These are phyloP conservation scores for Backusella sp. DNA, from an alignment of 192 early-diverging fungal genomes.

Conservation along the genomic window DNA sequence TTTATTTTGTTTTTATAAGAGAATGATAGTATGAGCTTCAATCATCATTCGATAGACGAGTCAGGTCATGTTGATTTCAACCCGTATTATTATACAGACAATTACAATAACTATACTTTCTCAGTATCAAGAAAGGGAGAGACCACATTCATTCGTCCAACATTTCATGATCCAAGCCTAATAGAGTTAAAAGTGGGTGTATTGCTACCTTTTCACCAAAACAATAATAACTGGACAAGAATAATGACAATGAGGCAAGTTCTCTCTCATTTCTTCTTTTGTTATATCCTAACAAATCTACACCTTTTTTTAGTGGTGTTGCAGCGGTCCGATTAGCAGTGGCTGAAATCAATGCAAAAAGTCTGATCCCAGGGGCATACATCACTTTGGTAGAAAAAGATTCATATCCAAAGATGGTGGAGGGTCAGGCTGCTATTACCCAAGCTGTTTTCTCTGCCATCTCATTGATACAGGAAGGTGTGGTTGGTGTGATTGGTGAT, in stretches of 20 bases:
- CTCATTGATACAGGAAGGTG: constrained; percentile 45
- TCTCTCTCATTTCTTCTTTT: not conserved
- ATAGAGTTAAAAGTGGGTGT: constrained; percentile 35
- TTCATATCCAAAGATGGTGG: constrained; percentile 40
- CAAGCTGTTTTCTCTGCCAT: constrained; percentile 50
- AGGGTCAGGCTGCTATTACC: constrained; percentile 42
- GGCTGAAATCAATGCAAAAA: constrained; percentile 45
- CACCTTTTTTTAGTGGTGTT: constrained; percentile 35
- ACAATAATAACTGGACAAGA: constrained; percentile 30
- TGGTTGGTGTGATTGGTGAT: constrained; percentile 51
- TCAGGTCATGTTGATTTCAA: not conserved
- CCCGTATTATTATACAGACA: constrained; percentile 9
- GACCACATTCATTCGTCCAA: constrained; percentile 24
- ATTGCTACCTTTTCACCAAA: constrained; percentile 34
- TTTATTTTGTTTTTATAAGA: not conserved
- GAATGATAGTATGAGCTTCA: not conserved
- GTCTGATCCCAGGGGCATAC: constrained; percentile 50
- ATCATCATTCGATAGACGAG: constrained; percentile 1
- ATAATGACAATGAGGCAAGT: constrained; percentile 33
- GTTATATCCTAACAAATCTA: not conserved
- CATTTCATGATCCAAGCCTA: constrained; percentile 7
- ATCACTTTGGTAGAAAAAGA: constrained; percentile 50
- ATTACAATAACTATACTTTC: constrained; percentile 26
- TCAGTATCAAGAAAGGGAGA: constrained; percentile 9
- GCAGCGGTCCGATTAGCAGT: constrained; percentile 49